Evolutionary conservation across 2,329 filamentous ascomycete genomes (phyloP).

Genomic region (Boeremia exigua): DNA sequence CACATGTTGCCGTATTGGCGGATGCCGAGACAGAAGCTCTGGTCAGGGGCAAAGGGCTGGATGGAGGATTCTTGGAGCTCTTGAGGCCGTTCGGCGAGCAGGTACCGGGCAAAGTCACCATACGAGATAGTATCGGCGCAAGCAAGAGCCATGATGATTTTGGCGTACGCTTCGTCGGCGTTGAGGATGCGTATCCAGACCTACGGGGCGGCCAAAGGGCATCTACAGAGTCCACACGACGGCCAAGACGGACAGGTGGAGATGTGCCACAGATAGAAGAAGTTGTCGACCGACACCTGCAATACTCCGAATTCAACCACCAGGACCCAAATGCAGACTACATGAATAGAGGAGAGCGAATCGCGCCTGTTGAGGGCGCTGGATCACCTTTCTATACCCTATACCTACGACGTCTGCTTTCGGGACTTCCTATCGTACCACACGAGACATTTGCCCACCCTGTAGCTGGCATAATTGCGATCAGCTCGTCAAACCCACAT

Average conservation of each 20-base stretch:
- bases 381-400: constrained; percentile 82
- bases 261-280: constrained; percentile 76
- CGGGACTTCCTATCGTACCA: constrained; percentile 75
- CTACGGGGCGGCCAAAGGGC: constrained; percentile 38
- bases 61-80: constrained; percentile 80
- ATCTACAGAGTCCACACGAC: constrained; percentile 36
- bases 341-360: constrained; percentile 44
- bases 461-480: constrained; percentile 91
- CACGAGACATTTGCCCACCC: constrained; percentile 96
- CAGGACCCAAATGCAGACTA: constrained; percentile 49
- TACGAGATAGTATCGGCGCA: constrained; percentile 86
- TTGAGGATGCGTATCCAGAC: constrained; percentile 62
- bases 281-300: constrained; percentile 79
- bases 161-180: constrained; percentile 80
- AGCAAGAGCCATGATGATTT: constrained; percentile 89
- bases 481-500: constrained; percentile 82
- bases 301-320: constrained; percentile 69
- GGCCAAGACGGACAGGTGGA: constrained; percentile 53
- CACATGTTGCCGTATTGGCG: constrained; percentile 85
- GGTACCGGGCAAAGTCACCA: constrained; percentile 84
- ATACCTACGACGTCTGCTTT: constrained; percentile 83
- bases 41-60: constrained; percentile 82
- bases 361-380: constrained; percentile 27
- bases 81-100: constrained; percentile 89
- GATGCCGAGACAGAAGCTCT: constrained; percentile 85